A percentile compares a stretch with the other conserved stretches of the same genome.
These are phyloP conservation scores for Ceratonia siliqua DNA, from an alignment of 306 rosid species.

Conservation along the genomic window DNA sequence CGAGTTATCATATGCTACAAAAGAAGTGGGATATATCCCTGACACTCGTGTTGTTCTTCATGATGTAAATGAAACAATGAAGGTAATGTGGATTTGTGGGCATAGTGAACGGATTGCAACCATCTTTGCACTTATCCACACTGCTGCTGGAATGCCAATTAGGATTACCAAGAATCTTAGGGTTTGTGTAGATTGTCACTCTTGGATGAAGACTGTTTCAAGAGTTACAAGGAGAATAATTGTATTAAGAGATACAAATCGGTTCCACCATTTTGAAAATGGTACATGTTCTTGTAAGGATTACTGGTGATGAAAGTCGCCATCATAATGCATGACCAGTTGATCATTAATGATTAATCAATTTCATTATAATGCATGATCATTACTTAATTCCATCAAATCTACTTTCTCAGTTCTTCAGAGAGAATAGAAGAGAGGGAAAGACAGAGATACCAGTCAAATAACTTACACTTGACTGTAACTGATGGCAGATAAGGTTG, in stretches of 20 bases:
- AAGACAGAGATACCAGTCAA: background rate
- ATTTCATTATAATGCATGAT: background rate
- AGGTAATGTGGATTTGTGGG: slow-evolving; percentile 53
- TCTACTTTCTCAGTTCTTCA: background rate
- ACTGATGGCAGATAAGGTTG: slow-evolving; percentile 65
- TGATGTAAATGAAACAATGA: slow-evolving; percentile 49
- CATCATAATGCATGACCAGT: background rate
- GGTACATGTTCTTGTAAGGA: slow-evolving; percentile 68
- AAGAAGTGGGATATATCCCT: slow-evolving; percentile 48
- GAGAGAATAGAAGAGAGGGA: background rate
- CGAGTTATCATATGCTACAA: slow-evolving; percentile 39
- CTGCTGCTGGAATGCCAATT: slow-evolving; percentile 47
- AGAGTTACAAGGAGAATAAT: slow-evolving; percentile 43
- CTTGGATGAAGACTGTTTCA: slow-evolving; percentile 62
- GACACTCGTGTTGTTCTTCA: slow-evolving; percentile 58
- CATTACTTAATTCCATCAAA: background rate
- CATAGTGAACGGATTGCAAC: slow-evolving; percentile 63
- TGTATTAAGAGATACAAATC: slow-evolving; percentile 59
- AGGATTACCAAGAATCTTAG: slow-evolving; percentile 64
- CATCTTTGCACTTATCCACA: slow-evolving; percentile 48
- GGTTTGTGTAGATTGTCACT: slow-evolving; percentile 62
- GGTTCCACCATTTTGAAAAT: slow-evolving; percentile 61
- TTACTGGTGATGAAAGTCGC: slow-evolving; percentile 46
- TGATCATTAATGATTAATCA: background rate
- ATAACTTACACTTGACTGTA: slow-evolving; percentile 57